Percentiles rank a stretch among this genome's conserved stretches.
phyloP scores from a whole-genome alignment of 805 yeast species.

The Cyberlindnera mycetangii region DNA sequence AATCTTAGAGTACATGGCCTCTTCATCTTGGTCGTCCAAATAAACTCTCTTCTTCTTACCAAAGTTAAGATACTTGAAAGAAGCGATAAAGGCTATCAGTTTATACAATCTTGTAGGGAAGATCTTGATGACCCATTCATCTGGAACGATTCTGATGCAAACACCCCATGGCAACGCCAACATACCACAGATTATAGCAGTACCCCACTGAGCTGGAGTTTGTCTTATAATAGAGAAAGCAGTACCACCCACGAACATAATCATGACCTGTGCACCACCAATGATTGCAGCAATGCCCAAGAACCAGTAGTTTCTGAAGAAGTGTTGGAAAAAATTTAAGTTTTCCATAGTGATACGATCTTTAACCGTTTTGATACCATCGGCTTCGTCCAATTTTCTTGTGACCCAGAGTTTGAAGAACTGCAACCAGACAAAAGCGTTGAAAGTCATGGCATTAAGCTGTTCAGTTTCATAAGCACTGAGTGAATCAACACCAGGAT shows the following conservation, averaged over 20 bases:
- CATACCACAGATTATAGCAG: slow-evolving; percentile 17
- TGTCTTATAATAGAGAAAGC: slow-evolving; percentile 83
- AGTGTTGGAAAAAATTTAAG: slow-evolving; percentile 78
- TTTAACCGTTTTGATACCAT: slow-evolving; percentile 53
- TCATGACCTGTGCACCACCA: slow-evolving; percentile 79
- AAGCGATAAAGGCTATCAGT: slow-evolving; percentile 14
- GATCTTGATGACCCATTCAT: slow-evolving; percentile 59
- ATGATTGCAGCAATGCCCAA: slow-evolving; percentile 67
- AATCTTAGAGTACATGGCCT: slow-evolving; percentile 25
- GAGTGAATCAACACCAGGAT: slow-evolving; percentile 27
- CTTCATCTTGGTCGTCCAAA: slow-evolving; percentile 16
- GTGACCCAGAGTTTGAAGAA: slow-evolving; percentile 90
- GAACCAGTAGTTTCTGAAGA: slow-evolving; percentile 82
- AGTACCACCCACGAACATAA: slow-evolving; percentile 96
- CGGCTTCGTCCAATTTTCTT: slow-evolving; percentile 87
- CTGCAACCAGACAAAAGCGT: slow-evolving; percentile 97
- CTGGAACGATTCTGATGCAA: slow-evolving; percentile 78
- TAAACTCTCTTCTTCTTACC: slow-evolving; percentile 9
- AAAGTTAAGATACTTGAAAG: slow-evolving; percentile 20
- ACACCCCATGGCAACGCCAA: slow-evolving; percentile 66
- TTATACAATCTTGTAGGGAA: slow-evolving; percentile 55
- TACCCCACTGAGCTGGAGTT: slow-evolving; percentile 84
- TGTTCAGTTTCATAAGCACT: slow-evolving; percentile 49
- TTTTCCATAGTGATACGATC: slow-evolving; percentile 61
- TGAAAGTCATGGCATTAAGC: slow-evolving; percentile 84